Base-by-base conservation (phyloP, 495 filamentous ascomycete genomes). In the Amniculicola lignicola region DNA sequence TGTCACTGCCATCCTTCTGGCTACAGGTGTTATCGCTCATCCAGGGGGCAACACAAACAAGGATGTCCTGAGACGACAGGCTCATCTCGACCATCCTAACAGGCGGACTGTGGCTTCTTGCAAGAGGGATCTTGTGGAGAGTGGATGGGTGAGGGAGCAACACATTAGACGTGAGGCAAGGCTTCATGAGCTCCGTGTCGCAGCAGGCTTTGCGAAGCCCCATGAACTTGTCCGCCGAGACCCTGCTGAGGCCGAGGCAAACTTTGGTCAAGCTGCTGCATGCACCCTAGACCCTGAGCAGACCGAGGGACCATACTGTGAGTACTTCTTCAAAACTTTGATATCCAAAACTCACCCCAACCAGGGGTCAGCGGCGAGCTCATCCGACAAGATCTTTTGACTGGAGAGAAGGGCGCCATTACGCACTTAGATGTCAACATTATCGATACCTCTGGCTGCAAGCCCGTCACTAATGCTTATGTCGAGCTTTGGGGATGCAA, bases 401-500 rank as follows among this genome's bases (percentile, higher is more conserved):
- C 85, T 46, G 67, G 63, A 22, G 72, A 85, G 61, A 50, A 60
- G 10, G 83, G 84, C 53, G 74, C 86, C 15, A 65, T 74, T 10
- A 70, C 84, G 15, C 75, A 76, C 51, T 54, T 85, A 36, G 83
- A 86, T 54, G 71, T 84, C 60, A 80, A 83, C 57, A 63, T 86
- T 25, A 72, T 84, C 51, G 78, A 84, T 69, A 72, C 76, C 52
- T 75, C 75, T 40, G 81, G 75, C 48, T 86, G 80, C 67, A 66
- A 78, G 21, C 74, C 79, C 0, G 66, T 84, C 29, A 73, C 76
- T 0, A 65, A 75, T 44, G 67, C 78, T 25, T 86, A 78, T 57
- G 67, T 83, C 33, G 84, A 87, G 64, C 67, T 83, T 42, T 85
- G 82, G 81, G 77, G 69, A 44, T 72, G 69, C 65, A 82, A 82